These are phyloP conservation scores for Cytospora leucostoma DNA, from an alignment of 2,329 filamentous ascomycete genomes.

Conservation along the genomic window DNA sequence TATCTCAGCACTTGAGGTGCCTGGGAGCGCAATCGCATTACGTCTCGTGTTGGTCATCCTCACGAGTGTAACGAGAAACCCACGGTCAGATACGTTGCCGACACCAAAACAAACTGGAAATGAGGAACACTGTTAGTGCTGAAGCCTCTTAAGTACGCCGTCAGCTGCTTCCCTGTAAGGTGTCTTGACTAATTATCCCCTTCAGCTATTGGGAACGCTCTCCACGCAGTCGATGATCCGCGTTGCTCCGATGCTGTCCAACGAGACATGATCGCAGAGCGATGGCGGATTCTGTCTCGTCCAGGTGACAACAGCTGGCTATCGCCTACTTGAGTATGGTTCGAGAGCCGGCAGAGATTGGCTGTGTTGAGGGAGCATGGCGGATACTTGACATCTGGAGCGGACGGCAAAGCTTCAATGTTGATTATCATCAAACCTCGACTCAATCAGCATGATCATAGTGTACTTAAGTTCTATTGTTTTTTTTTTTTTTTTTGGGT, in stretches of 20 bases:
- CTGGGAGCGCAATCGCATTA: too few species aligned
- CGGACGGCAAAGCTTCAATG: constrained; percentile 7
- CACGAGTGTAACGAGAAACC: neutral
- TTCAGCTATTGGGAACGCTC: neutral
- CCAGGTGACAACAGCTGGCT: constrained; percentile 14
- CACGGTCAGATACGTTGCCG: constrained; percentile 10
- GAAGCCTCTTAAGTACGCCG: neutral
- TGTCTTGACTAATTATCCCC: constrained; percentile 11
- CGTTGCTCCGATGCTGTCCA: constrained; percentile 12
- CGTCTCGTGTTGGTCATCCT: neutral
- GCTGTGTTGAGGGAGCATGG: constrained; percentile 7
- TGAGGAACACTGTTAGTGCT: neutral
- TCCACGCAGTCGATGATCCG: neutral
- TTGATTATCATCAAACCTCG: constrained; percentile 3
- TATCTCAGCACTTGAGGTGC: too few species aligned
- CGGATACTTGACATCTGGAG: neutral
- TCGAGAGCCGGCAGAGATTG: constrained; percentile 7
- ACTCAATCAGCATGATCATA: neutral
- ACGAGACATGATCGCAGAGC: constrained; percentile 15
- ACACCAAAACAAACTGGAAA: neutral
- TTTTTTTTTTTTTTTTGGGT: neutral
- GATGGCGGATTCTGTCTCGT: constrained; percentile 24
- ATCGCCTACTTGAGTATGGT: neutral
- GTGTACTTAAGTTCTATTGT: neutral
- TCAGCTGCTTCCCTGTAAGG: neutral